Conservation (phyloP, 306 rosid genomes). For the Morella rubra region DNA sequence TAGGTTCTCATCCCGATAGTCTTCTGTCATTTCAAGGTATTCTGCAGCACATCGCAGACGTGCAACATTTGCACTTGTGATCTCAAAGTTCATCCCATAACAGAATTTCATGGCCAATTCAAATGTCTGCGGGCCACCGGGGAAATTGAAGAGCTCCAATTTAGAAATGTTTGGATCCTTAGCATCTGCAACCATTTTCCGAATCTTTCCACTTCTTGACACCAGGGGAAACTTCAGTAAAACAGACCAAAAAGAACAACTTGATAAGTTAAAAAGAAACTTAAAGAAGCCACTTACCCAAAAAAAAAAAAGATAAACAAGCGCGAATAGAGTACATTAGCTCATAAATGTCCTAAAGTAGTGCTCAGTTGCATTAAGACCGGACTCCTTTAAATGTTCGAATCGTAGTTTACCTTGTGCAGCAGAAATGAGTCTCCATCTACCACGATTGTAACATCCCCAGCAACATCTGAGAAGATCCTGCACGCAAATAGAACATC, state of each 20-base stretch:
- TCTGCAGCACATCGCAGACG: conserved; percentile 72
- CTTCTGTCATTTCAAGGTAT: conserved; percentile 81
- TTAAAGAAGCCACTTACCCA: background rate
- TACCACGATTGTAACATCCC: conserved; percentile 72
- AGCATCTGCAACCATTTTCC: conserved; percentile 76
- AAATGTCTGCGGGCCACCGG: conserved; percentile 77
- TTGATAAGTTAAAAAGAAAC: conserved; percentile 13
- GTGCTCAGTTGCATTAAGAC: background rate
- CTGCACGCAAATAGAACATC: conserved; percentile 34
- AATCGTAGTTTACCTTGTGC: conserved; percentile 62
- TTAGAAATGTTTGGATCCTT: conserved; percentile 49
- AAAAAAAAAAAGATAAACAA: too few relatives aligned
- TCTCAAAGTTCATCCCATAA: conserved; percentile 84
- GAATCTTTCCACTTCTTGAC: conserved; percentile 78
- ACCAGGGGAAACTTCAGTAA: conserved; percentile 74
- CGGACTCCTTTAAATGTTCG: background rate
- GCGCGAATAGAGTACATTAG: conserved; percentile 3
- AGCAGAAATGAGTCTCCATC: conserved; percentile 83
- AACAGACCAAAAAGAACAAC: conserved; percentile 15
- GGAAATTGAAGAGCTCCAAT: conserved; percentile 67
- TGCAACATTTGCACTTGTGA: conserved; percentile 66
- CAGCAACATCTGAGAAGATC: conserved; percentile 90
- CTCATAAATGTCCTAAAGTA: background rate
- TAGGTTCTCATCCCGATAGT: conserved; percentile 72
- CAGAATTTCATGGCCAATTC: conserved; percentile 88